Evolutionary conservation across 192 early-diverging fungal species (phyloP), one percentile per base, ranked within the genome.

Genomic region (Phycomyces blakesleeanus): DNA sequence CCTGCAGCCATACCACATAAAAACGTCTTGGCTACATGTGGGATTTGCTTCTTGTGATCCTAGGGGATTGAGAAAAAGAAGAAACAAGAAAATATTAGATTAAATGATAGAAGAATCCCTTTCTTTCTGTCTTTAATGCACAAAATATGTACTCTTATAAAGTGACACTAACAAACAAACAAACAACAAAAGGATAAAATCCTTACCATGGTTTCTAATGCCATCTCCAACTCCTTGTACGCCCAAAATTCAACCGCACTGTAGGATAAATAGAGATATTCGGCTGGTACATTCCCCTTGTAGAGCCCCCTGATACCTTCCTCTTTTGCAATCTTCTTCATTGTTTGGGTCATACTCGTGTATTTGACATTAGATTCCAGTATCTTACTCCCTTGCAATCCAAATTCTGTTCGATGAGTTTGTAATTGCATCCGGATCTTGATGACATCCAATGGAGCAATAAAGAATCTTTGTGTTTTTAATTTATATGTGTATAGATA

Each of bases 271-370:
- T 98, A 98, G 8, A 98, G 79, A 60, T 91, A 94, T 72, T 92
- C 91, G 7, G 96, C 96, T 0, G 93, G 87, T 68, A 93, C 70
- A 60, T 98, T 98, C 26, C 96, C 96, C 58, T 96, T 97, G 83
- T 91, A 98, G 27, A 95, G 76, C 14, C 87, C 93, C 73, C 68
- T 77, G 18, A 91, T 74, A 12, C 96, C 96, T 73, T 98, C 96
- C 49, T 89, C 87, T 15, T 72, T 74, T 25, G 90, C 56, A 65
- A 95, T 98, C 11, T 77, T 79, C 12, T 69, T 54, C 34, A 87
- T 72, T n/a, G 87, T 84, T 12, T 88, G 83, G 0, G 86, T 8
- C 44, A 95, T 79, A 0, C 86, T 82, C 44, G 64, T 76, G 64
- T 89, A 89, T 66, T 87, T 89, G 18, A 72, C 53, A 25, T 44